These are phyloP conservation scores for Venustampulla echinocandica DNA, from an alignment of 495 filamentous ascomycete species.

Conservation along the genomic window DNA sequence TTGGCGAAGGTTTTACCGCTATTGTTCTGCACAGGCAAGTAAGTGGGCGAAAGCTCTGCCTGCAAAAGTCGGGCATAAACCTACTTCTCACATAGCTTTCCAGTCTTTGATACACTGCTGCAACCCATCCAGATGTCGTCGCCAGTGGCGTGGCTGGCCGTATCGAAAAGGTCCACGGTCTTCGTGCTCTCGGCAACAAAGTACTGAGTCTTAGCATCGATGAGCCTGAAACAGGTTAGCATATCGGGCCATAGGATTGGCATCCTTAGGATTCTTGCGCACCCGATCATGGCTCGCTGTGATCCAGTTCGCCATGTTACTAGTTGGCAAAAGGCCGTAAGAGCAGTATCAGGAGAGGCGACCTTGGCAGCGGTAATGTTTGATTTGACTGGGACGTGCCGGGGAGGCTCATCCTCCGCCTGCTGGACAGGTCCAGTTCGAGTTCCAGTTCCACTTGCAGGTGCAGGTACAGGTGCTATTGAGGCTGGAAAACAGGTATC, in stretches of 20 bases:
- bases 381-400: slow-evolving; percentile 35
- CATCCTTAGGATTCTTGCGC: background rate
- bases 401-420: slow-evolving; percentile 20
- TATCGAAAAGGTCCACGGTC: slow-evolving; percentile 29
- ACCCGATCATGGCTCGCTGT: slow-evolving; percentile 39
- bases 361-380: slow-evolving; percentile 42
- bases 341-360: slow-evolving; percentile 45
- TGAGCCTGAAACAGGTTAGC: slow-evolving; percentile 20
- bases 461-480: background rate
- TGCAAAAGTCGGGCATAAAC: background rate
- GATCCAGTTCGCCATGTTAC: slow-evolving; percentile 36
- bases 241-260: background rate
- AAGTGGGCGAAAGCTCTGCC: background rate
- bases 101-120: slow-evolving; percentile 32
- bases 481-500: slow-evolving; percentile 6
- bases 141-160: slow-evolving; percentile 24
- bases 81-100: slow-evolving; percentile 36
- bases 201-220: slow-evolving; percentile 36
- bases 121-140: slow-evolving; percentile 40
- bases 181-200: slow-evolving; percentile 48
- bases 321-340: slow-evolving; percentile 57
- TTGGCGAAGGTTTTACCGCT: slow-evolving; percentile 2
- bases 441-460: background rate
- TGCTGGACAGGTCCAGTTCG: too few relatives aligned
- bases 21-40: slow-evolving; percentile 10